Conservation (phyloP, 345 rosid genomes). For the Salix dunnii region DNA sequence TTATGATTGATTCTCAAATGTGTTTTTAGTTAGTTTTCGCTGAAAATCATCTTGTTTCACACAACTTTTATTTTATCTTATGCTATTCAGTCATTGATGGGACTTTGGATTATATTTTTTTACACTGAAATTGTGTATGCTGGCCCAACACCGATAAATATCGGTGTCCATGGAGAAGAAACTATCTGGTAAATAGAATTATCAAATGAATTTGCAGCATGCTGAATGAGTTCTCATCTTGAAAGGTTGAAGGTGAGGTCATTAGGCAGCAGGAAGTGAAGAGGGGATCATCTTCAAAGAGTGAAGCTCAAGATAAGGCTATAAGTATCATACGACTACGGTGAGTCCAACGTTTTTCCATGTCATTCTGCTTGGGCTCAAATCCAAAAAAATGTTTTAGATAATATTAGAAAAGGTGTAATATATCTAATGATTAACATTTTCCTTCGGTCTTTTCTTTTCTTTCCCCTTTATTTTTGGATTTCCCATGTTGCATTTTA, state of each 20-base stretch:
- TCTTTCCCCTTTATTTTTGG: not conserved
- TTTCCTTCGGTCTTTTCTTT: not conserved
- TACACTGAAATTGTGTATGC: constrained; percentile 1
- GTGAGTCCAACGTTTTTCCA: constrained; percentile 35
- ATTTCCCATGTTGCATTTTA: not conserved
- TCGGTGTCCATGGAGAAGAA: constrained; percentile 11
- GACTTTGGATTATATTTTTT: not conserved
- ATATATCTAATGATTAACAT: not conserved
- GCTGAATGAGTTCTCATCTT: constrained; percentile 25
- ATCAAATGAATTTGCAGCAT: not conserved
- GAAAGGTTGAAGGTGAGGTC: constrained; percentile 82
- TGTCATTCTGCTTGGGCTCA: not conserved
- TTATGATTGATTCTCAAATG: not conserved
- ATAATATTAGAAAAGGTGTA: not conserved
- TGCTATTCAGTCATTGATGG: not conserved
- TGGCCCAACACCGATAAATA: not conserved
- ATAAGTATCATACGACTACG: constrained; percentile 64
- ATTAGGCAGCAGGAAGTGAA: constrained; percentile 59
- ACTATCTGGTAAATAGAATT: constrained; percentile 7
- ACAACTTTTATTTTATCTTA: not conserved
- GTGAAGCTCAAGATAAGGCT: constrained; percentile 95
- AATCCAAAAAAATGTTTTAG: not conserved
- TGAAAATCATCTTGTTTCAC: not conserved
- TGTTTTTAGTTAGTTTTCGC: not conserved
- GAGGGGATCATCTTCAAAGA: constrained; percentile 80